Evolutionary conservation across 139 green algal genomes (phyloP).

Genomic region (Marvania coccoides): DNA sequence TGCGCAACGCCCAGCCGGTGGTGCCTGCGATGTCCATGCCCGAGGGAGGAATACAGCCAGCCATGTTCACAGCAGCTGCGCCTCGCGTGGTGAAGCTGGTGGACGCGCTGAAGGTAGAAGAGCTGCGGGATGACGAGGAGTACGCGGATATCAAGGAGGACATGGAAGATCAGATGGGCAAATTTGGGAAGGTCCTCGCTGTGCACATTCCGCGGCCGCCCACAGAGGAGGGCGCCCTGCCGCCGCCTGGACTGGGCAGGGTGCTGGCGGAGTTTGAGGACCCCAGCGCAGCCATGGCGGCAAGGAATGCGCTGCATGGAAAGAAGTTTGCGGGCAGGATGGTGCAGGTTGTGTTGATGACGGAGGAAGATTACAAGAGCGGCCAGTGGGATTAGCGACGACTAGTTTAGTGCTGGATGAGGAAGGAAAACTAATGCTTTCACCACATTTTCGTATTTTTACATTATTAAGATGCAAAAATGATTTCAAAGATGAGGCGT

Average conservation of each 20-base stretch:
- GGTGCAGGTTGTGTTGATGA: constrained; percentile 65
- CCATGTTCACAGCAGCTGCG: constrained; percentile 5
- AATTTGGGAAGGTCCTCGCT: constrained; percentile 21
- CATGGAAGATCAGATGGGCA: constrained; percentile 68
- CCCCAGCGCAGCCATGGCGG: constrained; percentile 40
- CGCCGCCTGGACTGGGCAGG: constrained; percentile 59
- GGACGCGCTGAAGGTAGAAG: constrained; percentile 63
- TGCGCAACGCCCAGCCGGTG: neutral
- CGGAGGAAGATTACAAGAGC: constrained; percentile 49
- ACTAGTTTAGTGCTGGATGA: too few species aligned
- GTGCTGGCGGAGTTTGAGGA: constrained; percentile 78
- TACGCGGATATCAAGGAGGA: constrained; percentile 91
- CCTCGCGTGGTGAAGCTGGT: constrained; percentile 18
- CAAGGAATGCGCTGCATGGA: constrained; percentile 73
- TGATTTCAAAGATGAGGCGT: too few species aligned
- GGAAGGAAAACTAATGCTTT: too few species aligned
- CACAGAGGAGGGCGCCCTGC: constrained; percentile 8
- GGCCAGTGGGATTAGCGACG: constrained; percentile 28
- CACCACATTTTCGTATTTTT: too few species aligned
- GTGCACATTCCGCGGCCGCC: constrained; percentile 61
- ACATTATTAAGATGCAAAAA: too few species aligned
- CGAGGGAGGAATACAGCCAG: neutral
- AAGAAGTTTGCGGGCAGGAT: constrained; percentile 74
- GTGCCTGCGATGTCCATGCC: neutral
- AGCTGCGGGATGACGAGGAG: constrained; percentile 81